Evolutionary conservation across 2,329 filamentous ascomycete genomes (phyloP).

Genomic region (Cryphonectria naterciae): DNA sequence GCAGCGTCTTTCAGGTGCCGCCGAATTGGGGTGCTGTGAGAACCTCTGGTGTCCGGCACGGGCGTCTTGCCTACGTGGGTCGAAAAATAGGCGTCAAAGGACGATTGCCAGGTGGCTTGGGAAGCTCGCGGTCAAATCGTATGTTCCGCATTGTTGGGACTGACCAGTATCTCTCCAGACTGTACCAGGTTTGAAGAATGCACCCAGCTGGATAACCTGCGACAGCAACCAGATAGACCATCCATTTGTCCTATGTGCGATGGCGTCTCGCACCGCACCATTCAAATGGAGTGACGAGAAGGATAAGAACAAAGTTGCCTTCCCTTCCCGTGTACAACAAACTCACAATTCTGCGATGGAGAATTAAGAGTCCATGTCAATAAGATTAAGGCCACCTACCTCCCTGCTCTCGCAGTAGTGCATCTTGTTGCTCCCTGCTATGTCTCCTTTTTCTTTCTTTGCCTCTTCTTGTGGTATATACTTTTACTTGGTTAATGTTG

Average conservation of each 20-base stretch:
- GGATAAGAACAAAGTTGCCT: neutral
- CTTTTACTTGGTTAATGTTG: no score
- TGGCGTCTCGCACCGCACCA: neutral
- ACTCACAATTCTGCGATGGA: neutral
- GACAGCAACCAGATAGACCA: neutral
- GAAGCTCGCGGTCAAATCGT: neutral
- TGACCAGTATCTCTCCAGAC: neutral
- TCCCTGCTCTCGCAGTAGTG: neutral
- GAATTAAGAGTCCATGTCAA: neutral
- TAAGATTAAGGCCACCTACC: neutral
- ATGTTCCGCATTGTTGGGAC: neutral
- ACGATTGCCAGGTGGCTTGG: neutral
- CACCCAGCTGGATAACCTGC: neutral
- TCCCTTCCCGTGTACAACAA: neutral
- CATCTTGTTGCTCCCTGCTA: neutral
- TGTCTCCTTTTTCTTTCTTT: neutral
- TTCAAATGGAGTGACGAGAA: neutral
- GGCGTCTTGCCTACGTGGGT: neutral
- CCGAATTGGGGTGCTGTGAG: neutral
- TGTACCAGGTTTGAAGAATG: neutral
- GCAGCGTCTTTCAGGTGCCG: neutral
- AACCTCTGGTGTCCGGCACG: neutral
- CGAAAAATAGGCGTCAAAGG: neutral
- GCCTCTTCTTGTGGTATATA: neutral
- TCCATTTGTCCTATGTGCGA: neutral